These are phyloP conservation scores for Penicillium diatomitis DNA, from an alignment of 495 filamentous ascomycete species.

Conservation along the genomic window DNA sequence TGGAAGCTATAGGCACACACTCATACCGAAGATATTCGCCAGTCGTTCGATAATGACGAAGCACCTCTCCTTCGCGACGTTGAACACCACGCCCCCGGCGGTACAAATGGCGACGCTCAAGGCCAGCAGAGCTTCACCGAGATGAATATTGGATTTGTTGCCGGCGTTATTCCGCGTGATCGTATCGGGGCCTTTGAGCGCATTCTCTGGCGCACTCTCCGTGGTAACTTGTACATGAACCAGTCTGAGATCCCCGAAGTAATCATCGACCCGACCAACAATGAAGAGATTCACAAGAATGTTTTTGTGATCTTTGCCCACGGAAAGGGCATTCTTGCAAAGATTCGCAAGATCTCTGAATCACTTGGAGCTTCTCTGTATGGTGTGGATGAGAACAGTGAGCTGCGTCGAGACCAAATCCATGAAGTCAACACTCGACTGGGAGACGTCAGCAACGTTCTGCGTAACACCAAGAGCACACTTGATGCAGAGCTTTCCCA, in stretches of 20 bases:
- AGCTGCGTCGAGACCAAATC: conserved; percentile 86
- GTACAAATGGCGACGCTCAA: conserved; percentile 60
- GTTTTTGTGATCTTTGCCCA: conserved; percentile 99
- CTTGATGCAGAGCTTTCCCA: conserved; percentile 87
- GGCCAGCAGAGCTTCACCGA: conserved; percentile 79
- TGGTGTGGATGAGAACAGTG: conserved; percentile 93
- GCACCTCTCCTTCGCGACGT: conserved; percentile 76
- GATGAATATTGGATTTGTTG: conserved; percentile 99
- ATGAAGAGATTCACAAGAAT: conserved; percentile 89
- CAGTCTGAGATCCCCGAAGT: conserved; percentile 94
- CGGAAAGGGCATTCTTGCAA: conserved; percentile 93
- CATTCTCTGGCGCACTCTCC: conserved; percentile 91
- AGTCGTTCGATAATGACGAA: conserved; percentile 79
- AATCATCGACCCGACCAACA: conserved; percentile 85
- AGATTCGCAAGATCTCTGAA: conserved; percentile 98
- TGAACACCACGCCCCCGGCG: conserved; percentile 56
- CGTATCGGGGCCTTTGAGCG: conserved; percentile 92
- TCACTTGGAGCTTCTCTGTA: conserved; percentile 92
- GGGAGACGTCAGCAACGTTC: conserved; percentile 78
- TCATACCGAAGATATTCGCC: conserved; percentile 91
- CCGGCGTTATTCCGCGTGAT: conserved; percentile 89
- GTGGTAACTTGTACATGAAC: conserved; percentile 99
- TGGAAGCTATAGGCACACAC: conserved; percentile 56
- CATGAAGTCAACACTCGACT: conserved; percentile 93
- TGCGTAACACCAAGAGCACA: conserved; percentile 93